Evolutionary conservation across 768 basidiomycete species (phyloP).

Genomic region (Gloeostereum incarnatum): DNA sequence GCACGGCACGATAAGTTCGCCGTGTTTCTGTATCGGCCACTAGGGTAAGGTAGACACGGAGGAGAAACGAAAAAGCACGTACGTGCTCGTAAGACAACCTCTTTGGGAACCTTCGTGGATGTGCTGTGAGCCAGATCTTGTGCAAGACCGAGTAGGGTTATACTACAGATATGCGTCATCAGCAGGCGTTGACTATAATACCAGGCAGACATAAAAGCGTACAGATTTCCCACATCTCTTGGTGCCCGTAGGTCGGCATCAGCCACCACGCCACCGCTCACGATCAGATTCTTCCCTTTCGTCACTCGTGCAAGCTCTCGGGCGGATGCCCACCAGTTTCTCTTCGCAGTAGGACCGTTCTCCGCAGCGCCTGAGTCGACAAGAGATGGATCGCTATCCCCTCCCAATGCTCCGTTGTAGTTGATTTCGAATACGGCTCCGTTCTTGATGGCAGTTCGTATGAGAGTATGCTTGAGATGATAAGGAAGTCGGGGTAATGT

Average conservation of each 20-base stretch:
- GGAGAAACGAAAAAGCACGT: conserved; percentile 17
- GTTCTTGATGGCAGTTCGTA: conserved; percentile 73
- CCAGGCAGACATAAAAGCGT: conserved; percentile 14
- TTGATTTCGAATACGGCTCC: conserved; percentile 78
- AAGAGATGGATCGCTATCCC: conserved; percentile 40
- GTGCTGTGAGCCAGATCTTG: conserved; percentile 63
- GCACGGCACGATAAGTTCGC: conserved; percentile 68
- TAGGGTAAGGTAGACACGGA: not conserved
- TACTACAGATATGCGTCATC: conserved; percentile 25
- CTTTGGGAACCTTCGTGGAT: conserved; percentile 50
- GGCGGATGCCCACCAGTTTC: conserved; percentile 81
- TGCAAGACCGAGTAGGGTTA: conserved; percentile 55
- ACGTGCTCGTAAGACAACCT: conserved; percentile 68
- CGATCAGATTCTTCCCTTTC: conserved; percentile 67
- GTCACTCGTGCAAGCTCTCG: conserved; percentile 73
- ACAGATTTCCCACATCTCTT: conserved; percentile 72
- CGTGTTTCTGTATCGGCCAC: conserved; percentile 51
- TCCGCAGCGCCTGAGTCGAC: conserved; percentile 40
- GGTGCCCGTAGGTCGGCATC: conserved; percentile 63
- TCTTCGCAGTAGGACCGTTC: conserved; percentile 44
- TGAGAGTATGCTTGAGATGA: conserved; percentile 74
- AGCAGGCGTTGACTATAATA: not conserved
- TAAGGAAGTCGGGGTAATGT: conserved; percentile 73
- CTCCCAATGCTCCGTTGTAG: conserved; percentile 68
- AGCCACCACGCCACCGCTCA: conserved; percentile 59